Evolutionary conservation across 805 yeast species (phyloP).

Genomic region (Saccharomyces paradoxus): DNA sequence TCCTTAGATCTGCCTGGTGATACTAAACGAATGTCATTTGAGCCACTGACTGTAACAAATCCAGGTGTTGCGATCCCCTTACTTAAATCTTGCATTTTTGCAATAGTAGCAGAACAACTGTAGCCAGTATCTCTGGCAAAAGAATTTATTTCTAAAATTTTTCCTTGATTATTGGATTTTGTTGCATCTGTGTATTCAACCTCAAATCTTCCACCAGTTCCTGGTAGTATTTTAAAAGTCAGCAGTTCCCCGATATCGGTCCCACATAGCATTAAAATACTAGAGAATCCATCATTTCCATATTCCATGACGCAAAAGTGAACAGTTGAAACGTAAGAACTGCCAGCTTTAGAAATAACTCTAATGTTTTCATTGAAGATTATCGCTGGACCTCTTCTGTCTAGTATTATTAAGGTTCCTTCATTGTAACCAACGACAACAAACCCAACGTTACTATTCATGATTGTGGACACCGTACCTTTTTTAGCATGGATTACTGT

Average conservation of each 20-base stretch:
- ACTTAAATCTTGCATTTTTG: slow-evolving; percentile 48
- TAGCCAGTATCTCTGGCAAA: slow-evolving; percentile 52
- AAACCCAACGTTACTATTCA: slow-evolving; percentile 73
- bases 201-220: slow-evolving; percentile 49
- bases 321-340: slow-evolving; percentile 43
- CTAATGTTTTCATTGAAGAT: slow-evolving; percentile 38
- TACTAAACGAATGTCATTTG: slow-evolving; percentile 53
- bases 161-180: slow-evolving; percentile 40
- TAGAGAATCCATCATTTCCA: slow-evolving; percentile 60
- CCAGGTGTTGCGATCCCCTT: slow-evolving; percentile 60
- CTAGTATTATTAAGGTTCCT: slow-evolving; percentile 70
- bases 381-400: slow-evolving; percentile 71
- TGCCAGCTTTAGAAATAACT: slow-evolving; percentile 18
- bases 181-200: slow-evolving; percentile 44
- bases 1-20: slow-evolving; percentile 54
- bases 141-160: slow-evolving; percentile 50
- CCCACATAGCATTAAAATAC: slow-evolving; percentile 69
- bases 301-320: slow-evolving; percentile 68
- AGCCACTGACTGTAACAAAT: slow-evolving; percentile 46
- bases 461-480: slow-evolving; percentile 51
- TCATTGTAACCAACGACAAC: slow-evolving; percentile 69
- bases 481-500: slow-evolving; percentile 38
- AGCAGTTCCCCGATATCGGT: slow-evolving; percentile 66
- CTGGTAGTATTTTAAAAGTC: slow-evolving; percentile 58
- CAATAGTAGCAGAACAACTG: slow-evolving; percentile 56